Percentiles rank a stretch among this genome's conserved stretches.
Conservation (phyloP, 1,284 basidiomycete genomes). For the Trametes hirsuta region DNA sequence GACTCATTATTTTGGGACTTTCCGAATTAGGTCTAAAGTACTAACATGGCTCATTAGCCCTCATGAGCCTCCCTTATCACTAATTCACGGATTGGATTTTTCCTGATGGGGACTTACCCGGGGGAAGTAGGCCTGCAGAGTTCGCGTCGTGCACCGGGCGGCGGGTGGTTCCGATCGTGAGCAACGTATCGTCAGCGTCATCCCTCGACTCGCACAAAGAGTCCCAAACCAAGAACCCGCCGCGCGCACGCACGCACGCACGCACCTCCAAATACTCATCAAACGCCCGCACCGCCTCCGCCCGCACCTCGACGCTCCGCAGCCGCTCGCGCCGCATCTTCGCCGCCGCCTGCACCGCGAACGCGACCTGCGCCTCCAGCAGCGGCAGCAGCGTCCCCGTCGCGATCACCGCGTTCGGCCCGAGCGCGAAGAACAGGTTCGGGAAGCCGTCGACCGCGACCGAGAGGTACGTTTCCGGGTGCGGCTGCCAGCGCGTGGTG, state of each 20-base stretch:
- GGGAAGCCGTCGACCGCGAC: conserved; percentile 64
- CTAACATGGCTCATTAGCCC: too few species aligned
- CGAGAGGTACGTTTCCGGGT: conserved; percentile 58
- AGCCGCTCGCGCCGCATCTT: conserved; percentile 64
- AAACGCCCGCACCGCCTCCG: conserved; percentile 61
- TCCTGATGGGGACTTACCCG: conserved; percentile 38
- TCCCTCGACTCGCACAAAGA: too few species aligned
- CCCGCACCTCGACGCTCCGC: conserved; percentile 62
- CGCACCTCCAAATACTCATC: conserved; percentile 53
- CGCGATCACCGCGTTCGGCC: conserved; percentile 58
- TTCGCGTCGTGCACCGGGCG: too few species aligned
- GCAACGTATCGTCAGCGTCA: too few species aligned
- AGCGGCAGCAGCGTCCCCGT: conserved; percentile 55
- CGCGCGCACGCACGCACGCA: too few species aligned
- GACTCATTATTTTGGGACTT: too few species aligned
- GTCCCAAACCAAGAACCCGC: too few species aligned
- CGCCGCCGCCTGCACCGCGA: conserved; percentile 50
- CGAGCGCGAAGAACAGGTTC: conserved; percentile 59
- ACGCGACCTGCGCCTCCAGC: conserved; percentile 59
- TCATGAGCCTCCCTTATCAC: too few species aligned
- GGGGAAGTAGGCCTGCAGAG: conserved; percentile 46
- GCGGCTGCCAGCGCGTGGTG: conserved; percentile 51
- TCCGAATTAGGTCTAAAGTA: too few species aligned
- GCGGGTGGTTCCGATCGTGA: too few species aligned
- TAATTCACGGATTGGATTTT: too few species aligned